Evolutionary conservation across 2,329 filamentous ascomycete genomes (phyloP), one percentile per base, ranked within the genome.

Genomic region (Pseudophaeomoniella oleicola): DNA sequence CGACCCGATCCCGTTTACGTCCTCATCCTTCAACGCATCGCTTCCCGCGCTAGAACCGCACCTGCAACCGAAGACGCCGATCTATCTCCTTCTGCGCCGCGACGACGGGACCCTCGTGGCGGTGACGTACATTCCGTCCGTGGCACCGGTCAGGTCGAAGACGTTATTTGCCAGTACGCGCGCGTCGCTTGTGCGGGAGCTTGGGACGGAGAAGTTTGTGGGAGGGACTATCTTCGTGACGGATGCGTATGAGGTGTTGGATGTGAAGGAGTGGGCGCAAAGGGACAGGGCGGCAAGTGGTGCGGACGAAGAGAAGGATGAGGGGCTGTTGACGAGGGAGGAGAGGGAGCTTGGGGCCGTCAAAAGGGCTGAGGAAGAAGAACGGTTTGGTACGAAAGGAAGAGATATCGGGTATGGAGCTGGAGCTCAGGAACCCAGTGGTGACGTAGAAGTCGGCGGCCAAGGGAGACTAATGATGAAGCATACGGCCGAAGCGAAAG

Each of bases 151-250:
- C 27, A 69, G 75, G 22, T 66, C 74, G 41, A 79, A 79, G 57
- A 79, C 72, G 53, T 66, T 79, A 19, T 78, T 78, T 54, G 75
- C 75, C 12, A 68, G 66, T n/a, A 78, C 75, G 27, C 67, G 74
- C 3, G 56, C 74, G 19, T 75, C 72, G 2, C 58, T 79, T 11
- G 62, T 67, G 12, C 59, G 74, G 4, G 73, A 77, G 48, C 58
- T 79, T 16, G 75, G 75, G 31, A 63, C 64, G 34, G 73, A 78
- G 55, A 66, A 74, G 42, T 78, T 79, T 53, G 49, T 59, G 3
- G 40, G 32, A 13, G 64, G 69, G 36, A 71, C 62, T 3, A 49
- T 78, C 37, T 78, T 78, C 50, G 68, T 65, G 9, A 77, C 73
- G 1, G 69, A 72, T 44, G 61, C 66, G 29, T 64, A 65, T 12